These are phyloP conservation scores for Paecilomyces formosus DNA, from an alignment of 2,329 filamentous ascomycete genomes.

Conservation along the genomic window DNA sequence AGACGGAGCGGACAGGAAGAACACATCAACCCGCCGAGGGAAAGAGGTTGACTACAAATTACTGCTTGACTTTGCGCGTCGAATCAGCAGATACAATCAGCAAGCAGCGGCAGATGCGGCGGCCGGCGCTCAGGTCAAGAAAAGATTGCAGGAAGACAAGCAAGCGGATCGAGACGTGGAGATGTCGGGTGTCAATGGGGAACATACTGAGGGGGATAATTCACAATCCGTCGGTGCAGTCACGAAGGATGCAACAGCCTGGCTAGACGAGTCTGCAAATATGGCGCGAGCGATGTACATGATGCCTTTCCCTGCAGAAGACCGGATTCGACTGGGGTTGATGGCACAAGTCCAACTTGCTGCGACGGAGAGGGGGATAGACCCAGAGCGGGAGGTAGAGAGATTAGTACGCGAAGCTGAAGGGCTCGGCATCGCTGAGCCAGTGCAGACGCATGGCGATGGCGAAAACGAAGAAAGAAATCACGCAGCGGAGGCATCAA, in stretches of 20 bases:
- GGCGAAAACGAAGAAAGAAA: slow-evolving; percentile 24
- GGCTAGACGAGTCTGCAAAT: slow-evolving; percentile 35
- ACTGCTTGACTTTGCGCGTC: slow-evolving; percentile 37
- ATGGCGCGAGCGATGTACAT: slow-evolving; percentile 32
- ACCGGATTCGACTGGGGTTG: slow-evolving; percentile 37
- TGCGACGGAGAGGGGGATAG: slow-evolving; percentile 48
- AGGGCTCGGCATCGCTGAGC: slow-evolving; percentile 43
- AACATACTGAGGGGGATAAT: slow-evolving; percentile 9
- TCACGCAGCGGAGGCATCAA: slow-evolving; percentile 23
- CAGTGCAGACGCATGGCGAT: slow-evolving; percentile 22
- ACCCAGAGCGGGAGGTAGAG: slow-evolving; percentile 46
- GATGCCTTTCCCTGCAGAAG: slow-evolving; percentile 38
- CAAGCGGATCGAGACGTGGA: slow-evolving; percentile 19
- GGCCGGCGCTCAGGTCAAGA: slow-evolving; percentile 13
- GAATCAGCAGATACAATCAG: slow-evolving; percentile 41
- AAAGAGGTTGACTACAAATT: slow-evolving; percentile 37
- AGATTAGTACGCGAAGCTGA: slow-evolving; percentile 46
- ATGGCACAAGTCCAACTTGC: slow-evolving; percentile 38
- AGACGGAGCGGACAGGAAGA: slow-evolving; percentile 12
- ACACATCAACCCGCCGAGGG: slow-evolving; percentile 3
- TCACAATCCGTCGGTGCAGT: slow-evolving; percentile 28
- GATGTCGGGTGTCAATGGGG: slow-evolving; percentile 26
- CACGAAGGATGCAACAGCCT: slow-evolving; percentile 32
- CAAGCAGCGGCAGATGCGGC: slow-evolving; percentile 37
- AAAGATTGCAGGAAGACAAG: slow-evolving; percentile 11